phyloP scores from a whole-genome alignment of 1,284 basidiomycete genomes.

The Coriolopsis trogii region DNA sequence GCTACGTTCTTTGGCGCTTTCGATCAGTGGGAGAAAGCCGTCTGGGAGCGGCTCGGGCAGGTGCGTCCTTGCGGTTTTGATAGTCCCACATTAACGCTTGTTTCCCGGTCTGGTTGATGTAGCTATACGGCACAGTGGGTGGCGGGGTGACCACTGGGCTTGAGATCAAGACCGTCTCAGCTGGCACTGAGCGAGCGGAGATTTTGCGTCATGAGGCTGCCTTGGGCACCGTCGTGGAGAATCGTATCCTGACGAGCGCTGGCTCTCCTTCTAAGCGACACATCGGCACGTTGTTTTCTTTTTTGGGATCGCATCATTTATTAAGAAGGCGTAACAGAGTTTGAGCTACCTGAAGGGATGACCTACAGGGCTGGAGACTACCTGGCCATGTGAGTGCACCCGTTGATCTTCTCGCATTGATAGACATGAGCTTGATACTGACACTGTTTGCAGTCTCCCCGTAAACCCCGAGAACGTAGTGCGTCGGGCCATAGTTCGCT shows the following conservation, averaged over 20 bases:
- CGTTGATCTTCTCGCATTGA: too few relatives aligned
- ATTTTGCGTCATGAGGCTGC: slow-evolving; percentile 46
- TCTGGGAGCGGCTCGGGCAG: slow-evolving; percentile 44
- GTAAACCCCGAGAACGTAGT: slow-evolving; percentile 45
- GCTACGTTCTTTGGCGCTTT: slow-evolving; percentile 50
- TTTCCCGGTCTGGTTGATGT: neutral
- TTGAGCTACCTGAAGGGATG: slow-evolving; percentile 42
- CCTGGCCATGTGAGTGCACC: slow-evolving; percentile 48
- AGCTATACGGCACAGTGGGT: slow-evolving; percentile 36
- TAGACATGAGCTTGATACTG: too few relatives aligned
- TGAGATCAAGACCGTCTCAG: slow-evolving; percentile 40
- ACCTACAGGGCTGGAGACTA: slow-evolving; percentile 48
- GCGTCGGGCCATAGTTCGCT: slow-evolving; percentile 42
- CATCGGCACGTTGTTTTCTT: slow-evolving; percentile 26
- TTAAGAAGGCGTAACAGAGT: slow-evolving; percentile 36
- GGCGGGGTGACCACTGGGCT: slow-evolving; percentile 11
- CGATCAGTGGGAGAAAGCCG: slow-evolving; percentile 45
- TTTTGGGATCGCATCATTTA: too few relatives aligned
- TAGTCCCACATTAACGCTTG: too few relatives aligned
- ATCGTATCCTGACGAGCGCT: slow-evolving; percentile 42
- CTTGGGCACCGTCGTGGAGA: slow-evolving; percentile 44
- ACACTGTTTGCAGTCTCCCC: slow-evolving; percentile 37
- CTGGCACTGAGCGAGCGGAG: slow-evolving; percentile 39
- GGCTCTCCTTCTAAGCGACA: slow-evolving; percentile 46
- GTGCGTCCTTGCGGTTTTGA: slow-evolving; percentile 22